Evolutionary conservation across 805 yeast genomes (phyloP).

Genomic region (Candida ovalis): DNA sequence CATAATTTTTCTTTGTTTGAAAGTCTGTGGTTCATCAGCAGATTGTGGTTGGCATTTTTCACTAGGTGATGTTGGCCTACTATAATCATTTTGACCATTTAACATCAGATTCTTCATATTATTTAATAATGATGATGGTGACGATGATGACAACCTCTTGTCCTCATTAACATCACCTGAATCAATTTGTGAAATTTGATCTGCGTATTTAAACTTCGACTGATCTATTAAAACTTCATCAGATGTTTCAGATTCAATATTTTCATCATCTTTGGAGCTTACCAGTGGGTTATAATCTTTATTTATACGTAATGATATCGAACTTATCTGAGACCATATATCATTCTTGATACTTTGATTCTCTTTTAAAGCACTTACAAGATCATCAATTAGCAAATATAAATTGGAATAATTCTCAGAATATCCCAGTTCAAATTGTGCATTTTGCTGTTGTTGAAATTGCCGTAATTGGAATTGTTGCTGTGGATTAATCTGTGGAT

Average conservation of each 20-base stretch:
- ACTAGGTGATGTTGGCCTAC: neutral
- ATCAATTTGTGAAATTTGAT: conserved; percentile 1
- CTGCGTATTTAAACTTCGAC: neutral
- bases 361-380: conserved; percentile 14
- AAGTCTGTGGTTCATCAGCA: neutral
- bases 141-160: neutral
- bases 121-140: neutral
- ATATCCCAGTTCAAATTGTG: conserved; percentile 11
- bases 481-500: neutral
- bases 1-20: conserved; percentile 3
- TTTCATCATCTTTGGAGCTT: neutral
- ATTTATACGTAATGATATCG: conserved; percentile 10
- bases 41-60: neutral
- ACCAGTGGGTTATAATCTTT: conserved; percentile 5
- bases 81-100: neutral
- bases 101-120: neutral
- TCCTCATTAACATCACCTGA: neutral
- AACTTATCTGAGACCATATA: conserved; percentile 26
- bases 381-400: conserved; percentile 21
- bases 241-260: neutral
- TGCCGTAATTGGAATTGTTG: conserved; percentile 6
- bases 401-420: conserved; percentile 19
- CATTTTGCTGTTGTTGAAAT: neutral
- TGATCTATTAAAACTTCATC: neutral
- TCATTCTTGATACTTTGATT: conserved; percentile 21